Base-by-base conservation (phyloP, 1,284 basidiomycete genomes). In the Wolfiporia cocos region DNA sequence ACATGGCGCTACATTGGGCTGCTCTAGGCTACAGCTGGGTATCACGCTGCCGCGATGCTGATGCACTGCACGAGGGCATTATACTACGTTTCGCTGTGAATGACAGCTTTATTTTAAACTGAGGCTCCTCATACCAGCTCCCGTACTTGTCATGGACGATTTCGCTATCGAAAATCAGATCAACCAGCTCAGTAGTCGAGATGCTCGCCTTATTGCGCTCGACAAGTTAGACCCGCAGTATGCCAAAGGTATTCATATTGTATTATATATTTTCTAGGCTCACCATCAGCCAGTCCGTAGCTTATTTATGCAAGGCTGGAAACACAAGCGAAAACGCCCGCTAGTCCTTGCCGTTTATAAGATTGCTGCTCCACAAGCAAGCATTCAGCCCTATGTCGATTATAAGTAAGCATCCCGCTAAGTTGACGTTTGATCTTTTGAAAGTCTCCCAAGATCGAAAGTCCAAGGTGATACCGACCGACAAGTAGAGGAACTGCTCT, bases 261-360 rank as follows among this genome's bases (percentile, higher is more conserved):
- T 6, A n/a, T n/a, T n/a, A n/a, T n/a, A n/a, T n/a, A n/a, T n/a
- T n/a, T n/a, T n/a, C n/a, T n/a, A n/a, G n/a, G n/a, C n/a, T n/a
- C n/a, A n/a, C n/a, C n/a, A n/a, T n/a, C n/a, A n/a, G n/a, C n/a
- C n/a, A n/a, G n/a, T n/a, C n/a, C n/a, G n/a, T n/a, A n/a, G n/a
- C n/a, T n/a, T n/a, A 34, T 81, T 81, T 48, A 49, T 61, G 38
- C 69, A 67, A 46, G 74, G 73, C 26, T 81, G 78, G 78, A 68
- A 63, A 40, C 79, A 81, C 69, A 63, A 73, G 41, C 81, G 78
- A 52, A 49, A 58, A 7, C 65, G 56, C 41, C 79, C 76, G 4
- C 59, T 62, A n/a, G 58, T 81, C 21, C 69, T 68, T 31, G 65
- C 66, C 12, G 61, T 81, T 7, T 80, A 72, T 55, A 76, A 71